Evolutionary conservation across 2,329 filamentous ascomycete species (phyloP).

Genomic region (Rhexocercosporidium sp.): DNA sequence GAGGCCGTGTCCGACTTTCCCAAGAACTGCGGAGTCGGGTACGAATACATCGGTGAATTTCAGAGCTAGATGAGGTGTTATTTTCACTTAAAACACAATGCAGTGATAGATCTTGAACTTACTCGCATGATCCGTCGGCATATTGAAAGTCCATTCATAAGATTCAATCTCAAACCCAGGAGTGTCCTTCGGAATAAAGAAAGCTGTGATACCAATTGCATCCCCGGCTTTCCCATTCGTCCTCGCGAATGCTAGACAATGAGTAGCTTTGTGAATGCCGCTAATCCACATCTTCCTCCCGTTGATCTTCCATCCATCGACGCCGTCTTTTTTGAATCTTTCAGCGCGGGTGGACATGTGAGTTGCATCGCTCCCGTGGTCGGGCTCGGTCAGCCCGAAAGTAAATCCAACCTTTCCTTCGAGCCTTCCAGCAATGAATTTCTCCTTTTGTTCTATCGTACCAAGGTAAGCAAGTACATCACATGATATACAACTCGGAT

Average conservation of each 20-base stretch:
- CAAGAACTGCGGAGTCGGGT: slow-evolving; percentile 57
- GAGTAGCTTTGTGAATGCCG: slow-evolving; percentile 64
- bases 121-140: slow-evolving; percentile 68
- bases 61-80: slow-evolving; percentile 44
- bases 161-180: slow-evolving; percentile 59
- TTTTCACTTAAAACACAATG: background rate
- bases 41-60: slow-evolving; percentile 62
- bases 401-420: slow-evolving; percentile 59
- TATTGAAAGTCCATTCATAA: slow-evolving; percentile 70
- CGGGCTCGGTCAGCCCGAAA: slow-evolving; percentile 66
- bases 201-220: slow-evolving; percentile 63
- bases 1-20: slow-evolving; percentile 57
- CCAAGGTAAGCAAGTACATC: background rate
- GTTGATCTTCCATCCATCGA: slow-evolving; percentile 33
- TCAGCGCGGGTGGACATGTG: slow-evolving; percentile 62
- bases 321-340: slow-evolving; percentile 50
- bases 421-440: slow-evolving; percentile 58
- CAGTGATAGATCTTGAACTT: background rate
- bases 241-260: slow-evolving; percentile 66
- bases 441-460: slow-evolving; percentile 56
- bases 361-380: slow-evolving; percentile 67
- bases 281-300: slow-evolving; percentile 67
- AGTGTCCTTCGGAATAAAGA: slow-evolving; percentile 59
- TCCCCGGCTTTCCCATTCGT: slow-evolving; percentile 59
- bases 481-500: background rate